Conservation (phyloP, 1,284 basidiomycete species). For the Rhodotorula sp. region DNA sequence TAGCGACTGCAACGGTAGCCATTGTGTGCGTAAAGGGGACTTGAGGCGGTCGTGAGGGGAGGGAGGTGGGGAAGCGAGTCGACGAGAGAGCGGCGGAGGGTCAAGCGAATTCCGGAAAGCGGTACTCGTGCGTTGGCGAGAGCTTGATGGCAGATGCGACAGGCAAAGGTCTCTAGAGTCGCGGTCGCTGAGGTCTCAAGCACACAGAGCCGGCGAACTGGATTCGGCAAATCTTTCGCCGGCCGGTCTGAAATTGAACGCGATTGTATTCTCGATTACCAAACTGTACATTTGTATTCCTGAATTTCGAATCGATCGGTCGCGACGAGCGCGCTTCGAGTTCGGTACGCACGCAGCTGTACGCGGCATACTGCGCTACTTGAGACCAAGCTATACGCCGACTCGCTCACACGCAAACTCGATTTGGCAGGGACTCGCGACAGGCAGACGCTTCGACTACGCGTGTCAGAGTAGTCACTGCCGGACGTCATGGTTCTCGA, state of each 20-base stretch:
- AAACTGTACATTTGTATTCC: too few species aligned
- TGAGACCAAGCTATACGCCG: too few species aligned
- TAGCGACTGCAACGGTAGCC: constrained; percentile 23
- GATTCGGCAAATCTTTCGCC: too few species aligned
- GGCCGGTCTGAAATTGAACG: too few species aligned
- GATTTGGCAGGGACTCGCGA: background rate
- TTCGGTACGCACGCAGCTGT: too few species aligned
- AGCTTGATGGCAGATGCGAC: background rate
- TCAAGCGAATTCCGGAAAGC: background rate
- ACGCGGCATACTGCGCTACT: too few species aligned
- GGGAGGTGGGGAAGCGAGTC: background rate
- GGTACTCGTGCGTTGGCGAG: background rate
- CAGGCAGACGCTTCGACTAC: background rate
- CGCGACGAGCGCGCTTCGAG: too few species aligned
- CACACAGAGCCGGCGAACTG: too few species aligned
- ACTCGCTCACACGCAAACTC: background rate
- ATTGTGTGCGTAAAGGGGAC: background rate
- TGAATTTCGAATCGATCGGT: too few species aligned
- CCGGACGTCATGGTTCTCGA: constrained; percentile 29
- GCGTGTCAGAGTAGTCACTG: background rate
- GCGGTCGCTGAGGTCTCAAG: too few species aligned
- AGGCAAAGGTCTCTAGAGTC: background rate
- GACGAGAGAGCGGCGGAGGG: background rate
- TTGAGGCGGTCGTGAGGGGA: background rate
- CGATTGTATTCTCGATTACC: too few species aligned